Evolutionary conservation across 257 asterid species (phyloP), one percentile per base, ranked within the genome.

Genomic region (Anisodus acutangulus): DNA sequence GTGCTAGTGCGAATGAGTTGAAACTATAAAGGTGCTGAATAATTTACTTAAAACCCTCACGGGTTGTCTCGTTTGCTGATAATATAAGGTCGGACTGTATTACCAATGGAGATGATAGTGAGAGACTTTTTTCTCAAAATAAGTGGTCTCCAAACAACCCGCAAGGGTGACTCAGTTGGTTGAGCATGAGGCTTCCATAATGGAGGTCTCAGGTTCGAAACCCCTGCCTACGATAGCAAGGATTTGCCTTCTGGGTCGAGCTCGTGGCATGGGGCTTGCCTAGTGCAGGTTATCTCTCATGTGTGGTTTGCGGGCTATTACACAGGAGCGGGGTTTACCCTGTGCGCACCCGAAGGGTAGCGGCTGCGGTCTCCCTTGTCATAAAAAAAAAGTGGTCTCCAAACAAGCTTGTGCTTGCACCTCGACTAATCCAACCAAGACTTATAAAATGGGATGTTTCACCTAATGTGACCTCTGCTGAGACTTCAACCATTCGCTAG

Each of bases 351-450:
- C 35, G 35, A 31, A 31, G 35, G 35, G 35, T 31, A 31, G 35
- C 35, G 35, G 35, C 35, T 31, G 35, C 35, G 35, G 35, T 1
- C 35, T 31, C 35, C 35, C 35, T 31, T 31, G 35, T 31, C 35
- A 31, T 31, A 31, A 31, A 31, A 17, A 37, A 66, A 12, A 66
- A 6, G 76, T 37, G 17, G 45, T 67, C 76, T 37, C 76, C 76
- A 67, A 67, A 67, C 76, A 67, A 67, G 12, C 76, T 67, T 67
- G 51, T 13, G 49, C 76, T 35, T 67, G 19, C 76, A 67, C 22
- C 74, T 35, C 76, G 3, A 67, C 49, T 37, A 3, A 67, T 35
- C 49, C 76, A 67, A 67, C 51, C 76, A 35, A 35, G 49, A 37
- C 76, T 37, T 13, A 3, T 0, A 7, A 11, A 67, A 41, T 3